Percentiles rank a stretch among this genome's conserved stretches.
These are phyloP conservation scores for Colletotrichum tabaci DNA, from an alignment of 2,329 filamentous ascomycete genomes.

Conservation along the genomic window DNA sequence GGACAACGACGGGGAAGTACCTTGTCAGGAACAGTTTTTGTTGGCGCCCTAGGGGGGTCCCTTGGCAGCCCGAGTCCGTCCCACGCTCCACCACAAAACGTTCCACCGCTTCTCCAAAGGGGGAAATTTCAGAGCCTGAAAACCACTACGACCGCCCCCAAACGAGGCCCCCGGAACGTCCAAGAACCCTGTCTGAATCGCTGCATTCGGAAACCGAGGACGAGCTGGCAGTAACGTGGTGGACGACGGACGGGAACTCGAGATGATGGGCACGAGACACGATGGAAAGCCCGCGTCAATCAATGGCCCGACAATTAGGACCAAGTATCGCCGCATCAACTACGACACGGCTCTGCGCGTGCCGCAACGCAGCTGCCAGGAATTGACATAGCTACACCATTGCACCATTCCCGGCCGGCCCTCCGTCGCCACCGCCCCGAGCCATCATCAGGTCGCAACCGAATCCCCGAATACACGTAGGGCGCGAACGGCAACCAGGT, in stretches of 20 bases:
- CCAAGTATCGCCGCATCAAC: too few species aligned
- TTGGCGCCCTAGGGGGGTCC: constrained; percentile 2
- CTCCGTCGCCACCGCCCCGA: neutral
- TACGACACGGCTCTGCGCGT: too few species aligned
- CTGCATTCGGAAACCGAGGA: constrained; percentile 30
- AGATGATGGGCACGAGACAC: constrained; percentile 19
- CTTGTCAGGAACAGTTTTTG: constrained; percentile 24
- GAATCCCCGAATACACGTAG: constrained; percentile 13
- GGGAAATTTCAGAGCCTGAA: constrained; percentile 26
- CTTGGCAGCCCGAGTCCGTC: constrained; percentile 26
- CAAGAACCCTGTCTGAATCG: constrained; percentile 28
- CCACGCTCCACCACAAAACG: constrained; percentile 32
- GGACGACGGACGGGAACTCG: neutral
- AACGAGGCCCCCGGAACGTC: constrained; percentile 7
- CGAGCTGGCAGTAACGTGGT: constrained; percentile 4
- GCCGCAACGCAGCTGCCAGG: neutral
- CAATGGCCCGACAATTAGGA: too few species aligned
- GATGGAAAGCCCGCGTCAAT: constrained; percentile 6
- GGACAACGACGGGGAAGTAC: constrained; percentile 34
- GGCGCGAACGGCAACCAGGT: constrained; percentile 19
- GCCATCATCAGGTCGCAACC: neutral
- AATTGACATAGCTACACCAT: neutral
- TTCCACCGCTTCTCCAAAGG: constrained; percentile 30
- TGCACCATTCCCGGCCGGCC: neutral
- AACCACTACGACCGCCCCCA: constrained; percentile 16